A percentile compares a stretch with the other conserved stretches of the same genome.
Evolutionary conservation across 2,329 filamentous ascomycete species (phyloP).

Genomic region (Xylaria polymorpha): DNA sequence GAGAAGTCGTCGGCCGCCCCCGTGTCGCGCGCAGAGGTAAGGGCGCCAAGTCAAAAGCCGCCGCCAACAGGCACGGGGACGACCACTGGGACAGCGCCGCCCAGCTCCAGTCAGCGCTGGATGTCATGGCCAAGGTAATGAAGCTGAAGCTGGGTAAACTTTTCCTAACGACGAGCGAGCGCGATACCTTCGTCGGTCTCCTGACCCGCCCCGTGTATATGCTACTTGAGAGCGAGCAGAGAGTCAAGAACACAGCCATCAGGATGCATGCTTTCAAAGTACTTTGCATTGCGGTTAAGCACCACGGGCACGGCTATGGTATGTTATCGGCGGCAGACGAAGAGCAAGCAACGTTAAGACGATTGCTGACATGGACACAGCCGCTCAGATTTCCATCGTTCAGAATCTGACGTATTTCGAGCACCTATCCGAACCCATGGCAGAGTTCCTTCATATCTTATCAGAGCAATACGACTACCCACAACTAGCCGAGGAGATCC

Average conservation of each 20-base stretch:
- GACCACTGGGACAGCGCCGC: conserved; percentile 87
- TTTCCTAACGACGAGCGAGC: conserved; percentile 94
- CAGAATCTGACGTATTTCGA: conserved; percentile 99
- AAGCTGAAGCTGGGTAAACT: conserved; percentile 92
- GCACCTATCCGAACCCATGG: conserved; percentile 98
- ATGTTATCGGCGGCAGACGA: conserved; percentile 48
- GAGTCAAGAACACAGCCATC: conserved; percentile 88
- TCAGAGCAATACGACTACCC: conserved; percentile 98
- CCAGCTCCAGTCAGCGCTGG: conserved; percentile 88
- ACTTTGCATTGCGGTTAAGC: conserved; percentile 94
- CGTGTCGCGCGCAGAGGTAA: conserved; percentile 77
- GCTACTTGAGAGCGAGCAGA: conserved; percentile 91
- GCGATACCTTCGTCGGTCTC: conserved; percentile 92
- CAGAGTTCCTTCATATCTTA: conserved; percentile 95
- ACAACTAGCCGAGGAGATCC: conserved; percentile 91
- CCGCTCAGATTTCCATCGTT: conserved; percentile 96
- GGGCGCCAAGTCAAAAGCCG: conserved; percentile 79
- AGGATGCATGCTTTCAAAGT: conserved; percentile 98
- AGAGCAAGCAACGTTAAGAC: background rate
- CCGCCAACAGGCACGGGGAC: conserved; percentile 71
- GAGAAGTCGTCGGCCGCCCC: conserved; percentile 84
- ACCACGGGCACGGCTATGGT: conserved; percentile 97
- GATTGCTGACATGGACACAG: conserved; percentile 58
- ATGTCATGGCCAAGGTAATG: conserved; percentile 95
- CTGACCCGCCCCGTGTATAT: conserved; percentile 95